Evolutionary conservation across 1,284 basidiomycete genomes (phyloP).

Genomic region (Termitomyces sp.): DNA sequence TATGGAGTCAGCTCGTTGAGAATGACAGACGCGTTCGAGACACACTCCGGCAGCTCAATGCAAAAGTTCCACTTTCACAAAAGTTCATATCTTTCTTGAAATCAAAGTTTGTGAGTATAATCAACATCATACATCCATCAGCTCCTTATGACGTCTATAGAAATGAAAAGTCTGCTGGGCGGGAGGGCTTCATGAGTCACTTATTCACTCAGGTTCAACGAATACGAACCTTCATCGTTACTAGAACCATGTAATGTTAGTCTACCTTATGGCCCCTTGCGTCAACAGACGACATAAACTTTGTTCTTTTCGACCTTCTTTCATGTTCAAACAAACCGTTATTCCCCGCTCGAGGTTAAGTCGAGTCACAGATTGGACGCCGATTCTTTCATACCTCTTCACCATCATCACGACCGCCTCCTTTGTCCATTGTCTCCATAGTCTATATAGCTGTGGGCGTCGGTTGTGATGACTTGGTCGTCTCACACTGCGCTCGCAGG

Average conservation of each 20-base stretch:
- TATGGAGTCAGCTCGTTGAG: constrained; percentile 12
- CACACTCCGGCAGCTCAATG: constrained; percentile 7
- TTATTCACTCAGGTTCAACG: not conserved
- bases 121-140: not conserved
- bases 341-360: not conserved
- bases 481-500: too few relatives aligned
- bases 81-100: constrained; percentile 10
- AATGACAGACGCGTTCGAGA: constrained; percentile 10
- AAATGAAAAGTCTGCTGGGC: not conserved
- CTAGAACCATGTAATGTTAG: not conserved
- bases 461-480: too few relatives aligned
- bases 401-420: too few relatives aligned
- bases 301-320: not conserved
- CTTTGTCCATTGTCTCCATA: too few relatives aligned
- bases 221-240: not conserved
- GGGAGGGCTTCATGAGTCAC: not conserved
- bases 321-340: not conserved
- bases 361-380: too few relatives aligned
- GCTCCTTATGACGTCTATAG: not conserved
- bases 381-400: too few relatives aligned
- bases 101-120: constrained; percentile 2
- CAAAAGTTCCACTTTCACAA: constrained; percentile 8
- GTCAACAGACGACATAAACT: not conserved
- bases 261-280: not conserved
- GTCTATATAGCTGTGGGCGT: too few relatives aligned